Base-by-base conservation (phyloP, 495 filamentous ascomycete genomes). In the Hyaloscypha hepaticicola region DNA sequence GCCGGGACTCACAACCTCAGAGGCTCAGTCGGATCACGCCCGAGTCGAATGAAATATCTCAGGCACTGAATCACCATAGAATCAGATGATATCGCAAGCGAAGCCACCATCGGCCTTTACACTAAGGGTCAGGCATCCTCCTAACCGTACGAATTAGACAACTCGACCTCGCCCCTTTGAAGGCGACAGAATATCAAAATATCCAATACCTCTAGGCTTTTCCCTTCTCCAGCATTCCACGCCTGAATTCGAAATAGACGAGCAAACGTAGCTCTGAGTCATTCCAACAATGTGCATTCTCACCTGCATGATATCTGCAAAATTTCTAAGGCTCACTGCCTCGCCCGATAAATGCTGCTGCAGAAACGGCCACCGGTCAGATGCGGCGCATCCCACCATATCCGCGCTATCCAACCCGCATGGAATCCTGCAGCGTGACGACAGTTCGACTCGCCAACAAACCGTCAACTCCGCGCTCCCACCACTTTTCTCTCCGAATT, bases 381-480 rank as follows among this genome's bases (percentile, higher is more conserved):
- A 61, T 61, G 64, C 51, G 64, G 64, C 59, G 58, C 64, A 60
- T 34, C 16, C 50, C n/a, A 22, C 51, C 34, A 57, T 9, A 57
- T 51, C 24, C 60, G 48, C 6, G 14, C 53, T 16, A n/a, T n/a
- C n/a, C n/a, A n/a, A n/a, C 12, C 61, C 38, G 50, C 48, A 45
- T 34, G 24, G 26, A 60, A 45, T 28, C 34, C 29, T 66, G 64
- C 64, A 58, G 29, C 33, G 58, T 66, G 64, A 66, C 64, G 64
- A 58, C 41, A 63, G 33, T 28, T 51, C 22, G 6, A 5, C 48
- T 51, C 19, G 19, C 19, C 19, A n/a, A n/a, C 48, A n/a, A 7
- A 7, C 19, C 24, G 22, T 61, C 31, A 61, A 31, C 26, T 53
- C 59, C 48, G 59, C 38, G 19, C 1, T 31, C 19, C 22, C 53